Conservation (phyloP, 2,329 filamentous ascomycete genomes). For the Alternaria brassicicola region DNA sequence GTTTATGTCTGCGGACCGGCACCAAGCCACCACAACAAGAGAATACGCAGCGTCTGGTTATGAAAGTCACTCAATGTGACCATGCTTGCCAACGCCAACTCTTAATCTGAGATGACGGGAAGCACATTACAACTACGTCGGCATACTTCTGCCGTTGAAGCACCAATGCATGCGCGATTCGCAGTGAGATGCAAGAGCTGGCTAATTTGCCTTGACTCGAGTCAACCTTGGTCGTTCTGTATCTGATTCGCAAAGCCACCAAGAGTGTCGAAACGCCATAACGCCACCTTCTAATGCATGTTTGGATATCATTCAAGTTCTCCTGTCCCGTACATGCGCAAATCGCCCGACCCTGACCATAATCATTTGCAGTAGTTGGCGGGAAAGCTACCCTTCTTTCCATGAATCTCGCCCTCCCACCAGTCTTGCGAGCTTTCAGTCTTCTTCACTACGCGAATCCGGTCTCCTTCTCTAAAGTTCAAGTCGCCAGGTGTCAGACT, state of each 20-base stretch:
- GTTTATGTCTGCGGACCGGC: neutral
- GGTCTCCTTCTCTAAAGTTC: slow-evolving; percentile 76
- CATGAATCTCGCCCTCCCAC: slow-evolving; percentile 81
- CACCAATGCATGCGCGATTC: neutral
- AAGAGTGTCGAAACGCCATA: neutral
- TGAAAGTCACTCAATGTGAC: neutral
- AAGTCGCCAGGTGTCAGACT: slow-evolving; percentile 74
- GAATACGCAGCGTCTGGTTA: neutral
- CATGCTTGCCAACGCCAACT: neutral
- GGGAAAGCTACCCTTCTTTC: slow-evolving; percentile 74
- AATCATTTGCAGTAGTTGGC: slow-evolving; percentile 75
- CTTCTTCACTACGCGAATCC: slow-evolving; percentile 77
- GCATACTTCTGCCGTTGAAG: neutral
- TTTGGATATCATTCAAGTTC: slow-evolving; percentile 25
- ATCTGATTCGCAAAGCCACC: neutral
- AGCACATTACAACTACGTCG: neutral
- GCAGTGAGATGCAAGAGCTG: neutral
- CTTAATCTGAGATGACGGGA: neutral
- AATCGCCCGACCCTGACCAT: neutral
- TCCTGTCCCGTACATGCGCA: neutral
- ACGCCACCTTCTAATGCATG: slow-evolving; percentile 32
- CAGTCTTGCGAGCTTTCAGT: slow-evolving; percentile 82
- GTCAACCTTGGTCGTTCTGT: neutral
- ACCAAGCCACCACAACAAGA: neutral
- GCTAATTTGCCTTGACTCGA: neutral